Evolutionary conservation across 1,284 basidiomycete genomes (phyloP), one percentile per base, ranked within the genome.

Genomic region (Cryptococcus sp.): DNA sequence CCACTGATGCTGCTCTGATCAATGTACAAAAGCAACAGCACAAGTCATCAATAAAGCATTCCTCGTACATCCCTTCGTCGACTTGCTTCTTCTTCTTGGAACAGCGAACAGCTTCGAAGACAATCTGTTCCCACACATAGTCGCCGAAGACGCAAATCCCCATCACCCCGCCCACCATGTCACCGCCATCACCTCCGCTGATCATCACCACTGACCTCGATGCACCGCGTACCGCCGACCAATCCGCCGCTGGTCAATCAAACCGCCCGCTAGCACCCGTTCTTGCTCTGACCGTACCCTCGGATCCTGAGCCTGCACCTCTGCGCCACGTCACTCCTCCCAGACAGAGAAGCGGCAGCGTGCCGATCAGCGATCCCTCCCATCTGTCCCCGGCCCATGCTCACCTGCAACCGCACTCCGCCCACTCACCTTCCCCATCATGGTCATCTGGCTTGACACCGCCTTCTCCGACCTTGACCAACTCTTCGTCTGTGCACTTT

Each of bases 131-230:
- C 30, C 7, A 35, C 30, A 5, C 7, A 35, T 13, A 35, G 13
- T 35, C 30, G 10, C 30, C 8, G 2, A 35, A 35, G 30, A 35
- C 30, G 13, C 30, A 35, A 8, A 10, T 8, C 7, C 30, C 13
- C 30, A 35, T 8, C 30, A 10, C 30, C 30, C 42, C 49, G 22
- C 41, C 43, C 38, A 49, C 52, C n/a, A 60, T 52, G 58, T 49
- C 60, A 43, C 52, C 61, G 20, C 58, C 66, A 1, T 52, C 63
- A 5, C 69, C 71, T 4, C 72, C 69, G 10, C 50, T 66, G 42
- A 74, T 74, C 62, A 66, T 74, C 55, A 74, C 72, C 5, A 74
- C 72, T 47, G 72, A 74, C 58, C 64, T 70, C 16, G 68, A 69
- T 51, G 60, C 61, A 0, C 55, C 62, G 43, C 42, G 35, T 48